Percentiles rank a stretch among this genome's conserved stretches.
phyloP scores from a whole-genome alignment of 2,329 filamentous ascomycete species.

The Parasarocladium wereldwijsianum region DNA sequence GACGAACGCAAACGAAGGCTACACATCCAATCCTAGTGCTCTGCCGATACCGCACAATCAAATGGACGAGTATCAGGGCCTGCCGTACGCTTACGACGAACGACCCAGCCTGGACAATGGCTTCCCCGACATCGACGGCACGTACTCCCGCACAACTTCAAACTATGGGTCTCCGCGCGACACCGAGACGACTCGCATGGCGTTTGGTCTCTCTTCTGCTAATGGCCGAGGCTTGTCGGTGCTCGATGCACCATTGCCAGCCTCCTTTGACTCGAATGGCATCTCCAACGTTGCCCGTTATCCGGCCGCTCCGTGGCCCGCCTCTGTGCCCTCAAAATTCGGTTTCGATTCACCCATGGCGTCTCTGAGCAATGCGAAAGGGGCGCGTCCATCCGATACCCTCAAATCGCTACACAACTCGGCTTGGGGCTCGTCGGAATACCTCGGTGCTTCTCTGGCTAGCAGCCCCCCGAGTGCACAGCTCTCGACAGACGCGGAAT shows the following conservation, averaged over 20 bases:
- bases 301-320: constrained; percentile 64
- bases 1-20: background rate
- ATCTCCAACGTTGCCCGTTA: constrained; percentile 84
- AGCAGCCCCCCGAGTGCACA: constrained; percentile 36
- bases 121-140: constrained; percentile 44
- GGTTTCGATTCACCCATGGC: constrained; percentile 74
- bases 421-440: constrained; percentile 51
- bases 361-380: constrained; percentile 50
- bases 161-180: constrained; percentile 75
- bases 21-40: constrained; percentile 26
- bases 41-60: constrained; percentile 18
- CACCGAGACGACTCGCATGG: constrained; percentile 38
- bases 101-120: constrained; percentile 40
- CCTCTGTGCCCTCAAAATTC: constrained; percentile 85
- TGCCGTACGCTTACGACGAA: too few relatives aligned
- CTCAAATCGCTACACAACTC: constrained; percentile 52
- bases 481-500: constrained; percentile 41
- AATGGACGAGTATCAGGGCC: too few relatives aligned
- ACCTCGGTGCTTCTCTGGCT: constrained; percentile 36
- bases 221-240: constrained; percentile 66
- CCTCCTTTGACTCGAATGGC: constrained; percentile 92
- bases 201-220: constrained; percentile 67
- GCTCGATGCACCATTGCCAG: constrained; percentile 79
- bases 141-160: constrained; percentile 39
- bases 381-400: constrained; percentile 45